These are phyloP conservation scores for Middelhovenomyces tepae DNA, from an alignment of 805 yeast genomes.

Conservation along the genomic window DNA sequence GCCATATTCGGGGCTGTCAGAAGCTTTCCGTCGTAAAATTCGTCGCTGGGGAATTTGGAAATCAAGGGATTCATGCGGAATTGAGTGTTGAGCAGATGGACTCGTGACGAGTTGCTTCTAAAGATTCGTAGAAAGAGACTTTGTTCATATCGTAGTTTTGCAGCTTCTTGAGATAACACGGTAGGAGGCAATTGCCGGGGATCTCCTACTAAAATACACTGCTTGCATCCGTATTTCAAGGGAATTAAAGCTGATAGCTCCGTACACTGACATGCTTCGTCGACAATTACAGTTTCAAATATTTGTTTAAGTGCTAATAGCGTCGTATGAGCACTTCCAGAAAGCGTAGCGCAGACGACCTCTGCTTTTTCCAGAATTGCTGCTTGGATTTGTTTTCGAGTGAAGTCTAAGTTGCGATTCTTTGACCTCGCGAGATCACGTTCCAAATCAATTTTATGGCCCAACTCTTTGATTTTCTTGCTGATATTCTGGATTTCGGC, in stretches of 20 bases:
- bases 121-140: slow-evolving; percentile 93
- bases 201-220: slow-evolving; percentile 96
- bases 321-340: slow-evolving; percentile 90
- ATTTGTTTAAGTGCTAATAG: slow-evolving; percentile 63
- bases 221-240: slow-evolving; percentile 77
- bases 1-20: slow-evolving; percentile 74
- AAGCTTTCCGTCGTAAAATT: slow-evolving; percentile 67
- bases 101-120: slow-evolving; percentile 46
- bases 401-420: slow-evolving; percentile 67
- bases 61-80: slow-evolving; percentile 97
- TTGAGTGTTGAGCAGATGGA: slow-evolving; percentile 76
- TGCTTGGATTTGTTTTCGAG: slow-evolving; percentile 65
- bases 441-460: slow-evolving; percentile 65
- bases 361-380: slow-evolving; percentile 66
- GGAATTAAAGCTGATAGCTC: slow-evolving; percentile 90
- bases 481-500: slow-evolving; percentile 49
- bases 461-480: slow-evolving; percentile 55
- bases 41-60: slow-evolving; percentile 73
- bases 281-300: slow-evolving; percentile 87
- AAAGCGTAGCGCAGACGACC: slow-evolving; percentile 82
- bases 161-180: slow-evolving; percentile 82
- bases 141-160: slow-evolving; percentile 73
- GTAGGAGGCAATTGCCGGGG: slow-evolving; percentile 98
- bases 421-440: slow-evolving; percentile 65
- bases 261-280: slow-evolving; percentile 97